Evolutionary conservation across 371 early-diverging fungal species (phyloP).

Genomic region (Syncephalastrum sp.): DNA sequence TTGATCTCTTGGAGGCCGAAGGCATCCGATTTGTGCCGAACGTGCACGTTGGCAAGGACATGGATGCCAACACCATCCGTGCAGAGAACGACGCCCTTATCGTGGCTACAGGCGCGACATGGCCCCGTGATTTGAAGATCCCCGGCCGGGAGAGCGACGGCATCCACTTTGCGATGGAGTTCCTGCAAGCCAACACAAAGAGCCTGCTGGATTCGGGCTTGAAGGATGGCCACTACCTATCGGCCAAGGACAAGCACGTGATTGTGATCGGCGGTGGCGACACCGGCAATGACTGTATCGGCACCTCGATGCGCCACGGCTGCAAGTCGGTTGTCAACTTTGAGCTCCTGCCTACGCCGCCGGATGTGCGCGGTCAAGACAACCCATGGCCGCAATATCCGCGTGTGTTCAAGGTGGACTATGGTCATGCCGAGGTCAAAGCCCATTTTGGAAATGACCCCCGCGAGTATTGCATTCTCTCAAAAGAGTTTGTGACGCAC

Average conservation of each 20-base stretch:
- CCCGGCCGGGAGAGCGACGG: slow-evolving; percentile 85
- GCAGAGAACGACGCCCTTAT: slow-evolving; percentile 78
- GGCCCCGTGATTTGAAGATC: slow-evolving; percentile 93
- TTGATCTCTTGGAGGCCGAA: slow-evolving; percentile 90
- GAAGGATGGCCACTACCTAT: slow-evolving; percentile 72
- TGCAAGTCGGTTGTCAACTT: slow-evolving; percentile 92
- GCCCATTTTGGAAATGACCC: slow-evolving; percentile 91
- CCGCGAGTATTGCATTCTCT: slow-evolving; percentile 89
- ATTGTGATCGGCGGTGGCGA: slow-evolving; percentile 98
- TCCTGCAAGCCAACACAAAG: slow-evolving; percentile 88
- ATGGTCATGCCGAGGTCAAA: slow-evolving; percentile 92
- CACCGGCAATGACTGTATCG: slow-evolving; percentile 96
- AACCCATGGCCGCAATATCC: slow-evolving; percentile 98
- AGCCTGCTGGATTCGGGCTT: slow-evolving; percentile 76
- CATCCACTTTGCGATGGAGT: slow-evolving; percentile 98
- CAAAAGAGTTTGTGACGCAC: slow-evolving; percentile 92
- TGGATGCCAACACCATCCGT: slow-evolving; percentile 66
- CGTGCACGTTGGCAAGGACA: slow-evolving; percentile 84
- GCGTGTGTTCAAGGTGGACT: slow-evolving; percentile 91
- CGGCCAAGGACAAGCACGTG: slow-evolving; percentile 90
- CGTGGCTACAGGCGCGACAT: slow-evolving; percentile 93
- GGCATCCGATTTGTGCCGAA: slow-evolving; percentile 87
- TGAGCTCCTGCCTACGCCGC: slow-evolving; percentile 93
- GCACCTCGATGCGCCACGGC: slow-evolving; percentile 90
- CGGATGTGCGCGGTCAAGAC: slow-evolving; percentile 73